These are phyloP conservation scores for Thuja plicata DNA, from an alignment of 83 land plant species.

Conservation along the genomic window DNA sequence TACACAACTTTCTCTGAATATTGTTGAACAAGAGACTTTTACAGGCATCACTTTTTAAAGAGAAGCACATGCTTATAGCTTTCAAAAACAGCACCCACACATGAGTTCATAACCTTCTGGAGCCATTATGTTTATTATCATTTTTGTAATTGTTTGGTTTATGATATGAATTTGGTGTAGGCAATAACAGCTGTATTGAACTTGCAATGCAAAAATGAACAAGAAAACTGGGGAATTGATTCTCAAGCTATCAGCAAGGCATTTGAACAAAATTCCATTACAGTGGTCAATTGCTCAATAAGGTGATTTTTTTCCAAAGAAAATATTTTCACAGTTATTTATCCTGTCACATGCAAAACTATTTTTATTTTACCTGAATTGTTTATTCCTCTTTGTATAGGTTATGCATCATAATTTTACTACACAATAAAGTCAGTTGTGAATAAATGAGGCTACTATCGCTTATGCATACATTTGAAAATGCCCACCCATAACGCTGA, in stretches of 20 bases:
- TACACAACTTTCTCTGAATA: not conserved
- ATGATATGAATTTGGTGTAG: constrained; percentile 32
- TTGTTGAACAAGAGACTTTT: not conserved
- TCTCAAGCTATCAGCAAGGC: constrained; percentile 52
- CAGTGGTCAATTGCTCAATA: constrained; percentile 74
- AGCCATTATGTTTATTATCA: not conserved
- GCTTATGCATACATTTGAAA: not conserved
- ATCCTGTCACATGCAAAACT: not conserved
- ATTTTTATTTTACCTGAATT: not conserved
- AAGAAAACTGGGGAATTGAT: constrained; percentile 88
- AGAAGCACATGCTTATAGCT: not conserved
- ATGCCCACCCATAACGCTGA: not conserved
- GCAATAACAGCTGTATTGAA: constrained; percentile 91
- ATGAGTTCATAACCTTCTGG: not conserved
- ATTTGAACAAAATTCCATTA: constrained; percentile 43
- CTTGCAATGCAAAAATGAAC: constrained; percentile 83
- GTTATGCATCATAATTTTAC: not conserved
- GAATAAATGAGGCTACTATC: not conserved
- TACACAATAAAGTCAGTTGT: not conserved
- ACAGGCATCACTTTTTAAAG: not conserved
- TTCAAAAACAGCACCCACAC: not conserved
- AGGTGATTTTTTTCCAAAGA: constrained; percentile 46
- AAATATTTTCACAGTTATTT: not conserved
- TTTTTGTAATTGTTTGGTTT: not conserved
- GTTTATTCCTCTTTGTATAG: not conserved